Evolutionary conservation across 768 basidiomycete genomes (phyloP), one percentile per base, ranked within the genome.

Genomic region (Tephrocybe sp.): DNA sequence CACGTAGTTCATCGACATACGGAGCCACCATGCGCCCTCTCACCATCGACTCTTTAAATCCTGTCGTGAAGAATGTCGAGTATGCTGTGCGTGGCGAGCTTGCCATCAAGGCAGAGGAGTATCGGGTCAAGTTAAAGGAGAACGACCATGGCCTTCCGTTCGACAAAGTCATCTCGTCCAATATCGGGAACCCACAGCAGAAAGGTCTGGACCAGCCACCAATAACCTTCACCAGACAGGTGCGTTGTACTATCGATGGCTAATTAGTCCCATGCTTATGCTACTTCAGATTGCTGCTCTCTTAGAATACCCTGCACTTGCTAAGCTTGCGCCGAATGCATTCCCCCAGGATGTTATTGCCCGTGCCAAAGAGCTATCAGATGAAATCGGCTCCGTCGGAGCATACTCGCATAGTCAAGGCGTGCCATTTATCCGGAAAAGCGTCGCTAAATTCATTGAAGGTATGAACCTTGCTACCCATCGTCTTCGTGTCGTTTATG

Each of bases 171-270:
- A 96, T 97, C 67, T 88, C 84, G 23, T 92, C 92, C 54, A 99
- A 98, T 72, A 99, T 99, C 53, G 96, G 96, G 9, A 98, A 99
- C 64, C 96, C 97, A 0, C 96, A 99, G 70, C 95, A 98, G 70
- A 87, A 85, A 60, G 94, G 94, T 0, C 77, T 99, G 47, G 85
- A 98, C 69, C 96, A 99, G 65, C 81, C 86, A 5, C 92, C 95
- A 2, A 82, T 98, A 54, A 97, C 96, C 4, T 98, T 92, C 66
- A 80, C 84, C 52, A 78, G 96, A 49, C 96, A 98, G 87, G 93
- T 89, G 57, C 48, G 79, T 60, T 16, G 13, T 17, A 30, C 26
- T 20, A 23, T 38, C 7, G 22, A 10, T 38, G 11, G 40, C 34
- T 22, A 20, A 31, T 20, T 26, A 12, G 12, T 14, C 7, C 16